phyloP scores from a whole-genome alignment of 768 basidiomycete species.

The Strobilomyces dryophilus region DNA sequence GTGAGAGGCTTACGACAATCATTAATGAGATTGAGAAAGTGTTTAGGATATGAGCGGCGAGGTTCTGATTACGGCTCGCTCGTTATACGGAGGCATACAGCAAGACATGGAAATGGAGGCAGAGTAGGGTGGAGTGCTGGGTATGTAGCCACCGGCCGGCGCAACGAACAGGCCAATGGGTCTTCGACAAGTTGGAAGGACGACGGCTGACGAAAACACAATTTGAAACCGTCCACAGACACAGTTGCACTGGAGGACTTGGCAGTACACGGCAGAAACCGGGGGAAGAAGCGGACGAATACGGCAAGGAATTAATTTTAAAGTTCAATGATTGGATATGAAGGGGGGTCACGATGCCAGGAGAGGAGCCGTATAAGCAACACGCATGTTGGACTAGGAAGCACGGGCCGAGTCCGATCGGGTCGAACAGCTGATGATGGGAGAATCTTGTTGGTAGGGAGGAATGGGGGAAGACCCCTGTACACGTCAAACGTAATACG shows the following conservation, averaged over 20 bases:
- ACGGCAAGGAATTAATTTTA: constrained; percentile 10
- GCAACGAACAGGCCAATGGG: neutral
- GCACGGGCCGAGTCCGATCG: constrained; percentile 2
- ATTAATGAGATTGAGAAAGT: constrained; percentile 16
- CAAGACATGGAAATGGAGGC: neutral
- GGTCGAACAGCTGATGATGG: neutral
- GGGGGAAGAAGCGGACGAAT: constrained; percentile 4
- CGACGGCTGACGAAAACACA: neutral
- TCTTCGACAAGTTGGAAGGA: neutral
- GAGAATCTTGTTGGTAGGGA: too few species aligned
- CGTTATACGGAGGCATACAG: constrained; percentile 1
- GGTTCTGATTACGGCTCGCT: constrained; percentile 8
- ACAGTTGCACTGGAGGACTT: neutral
- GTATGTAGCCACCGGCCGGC: neutral
- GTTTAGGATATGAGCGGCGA: neutral
- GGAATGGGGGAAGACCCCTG: constrained; percentile 14
- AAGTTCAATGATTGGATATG: constrained; percentile 27
- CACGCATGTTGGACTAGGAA: constrained; percentile 5
- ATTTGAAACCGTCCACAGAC: constrained; percentile 8
- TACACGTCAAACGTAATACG: constrained; percentile 20
- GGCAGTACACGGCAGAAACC: neutral
- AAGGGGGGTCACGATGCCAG: constrained; percentile 12
- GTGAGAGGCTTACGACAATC: constrained; percentile 19
- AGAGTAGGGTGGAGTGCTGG: neutral
- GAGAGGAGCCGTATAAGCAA: constrained; percentile 10